Conservation (phyloP, 2,329 filamentous ascomycete species). For the Colletotrichum salicis region DNA sequence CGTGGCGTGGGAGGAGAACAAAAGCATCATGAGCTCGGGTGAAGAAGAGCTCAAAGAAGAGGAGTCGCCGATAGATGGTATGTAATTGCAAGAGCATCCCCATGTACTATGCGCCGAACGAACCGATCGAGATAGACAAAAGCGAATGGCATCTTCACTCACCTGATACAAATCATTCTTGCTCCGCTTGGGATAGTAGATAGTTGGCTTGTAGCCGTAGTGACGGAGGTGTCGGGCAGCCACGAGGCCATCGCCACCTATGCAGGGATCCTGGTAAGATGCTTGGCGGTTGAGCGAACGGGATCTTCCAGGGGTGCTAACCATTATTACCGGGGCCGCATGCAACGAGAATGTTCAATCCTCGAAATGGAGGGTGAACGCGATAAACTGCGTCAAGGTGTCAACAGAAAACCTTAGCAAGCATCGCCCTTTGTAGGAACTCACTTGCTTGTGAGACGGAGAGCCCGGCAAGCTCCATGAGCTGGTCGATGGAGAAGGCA, state of each 20-base stretch:
- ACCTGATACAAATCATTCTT: constrained; percentile 92
- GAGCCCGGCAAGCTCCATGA: constrained; percentile 96
- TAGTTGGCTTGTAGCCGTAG: constrained; percentile 87
- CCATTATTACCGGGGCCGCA: constrained; percentile 86
- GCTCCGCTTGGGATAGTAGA: constrained; percentile 93
- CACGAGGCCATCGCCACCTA: constrained; percentile 93
- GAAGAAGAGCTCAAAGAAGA: constrained; percentile 16
- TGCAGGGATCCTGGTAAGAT: constrained; percentile 32
- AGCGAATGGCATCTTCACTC: constrained; percentile 38
- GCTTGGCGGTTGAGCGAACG: neutral
- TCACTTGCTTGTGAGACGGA: constrained; percentile 90
- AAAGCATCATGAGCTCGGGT: neutral
- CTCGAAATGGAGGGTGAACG: constrained; percentile 79
- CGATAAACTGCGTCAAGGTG: constrained; percentile 73
- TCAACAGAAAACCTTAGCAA: neutral
- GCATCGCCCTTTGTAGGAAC: neutral
- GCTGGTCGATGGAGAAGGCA: constrained; percentile 92
- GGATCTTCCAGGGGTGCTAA: constrained; percentile 41
- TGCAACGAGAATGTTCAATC: constrained; percentile 82
- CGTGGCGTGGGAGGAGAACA: constrained; percentile 10
- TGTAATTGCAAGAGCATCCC: constrained; percentile 1
- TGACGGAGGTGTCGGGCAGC: constrained; percentile 91
- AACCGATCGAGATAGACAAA: constrained; percentile 28
- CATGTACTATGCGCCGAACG: constrained; percentile 18
- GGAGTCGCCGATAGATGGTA: constrained; percentile 23